phyloP scores from a whole-genome alignment of 2,329 filamentous ascomycete species.

The Dothideomycetidae sp. region DNA sequence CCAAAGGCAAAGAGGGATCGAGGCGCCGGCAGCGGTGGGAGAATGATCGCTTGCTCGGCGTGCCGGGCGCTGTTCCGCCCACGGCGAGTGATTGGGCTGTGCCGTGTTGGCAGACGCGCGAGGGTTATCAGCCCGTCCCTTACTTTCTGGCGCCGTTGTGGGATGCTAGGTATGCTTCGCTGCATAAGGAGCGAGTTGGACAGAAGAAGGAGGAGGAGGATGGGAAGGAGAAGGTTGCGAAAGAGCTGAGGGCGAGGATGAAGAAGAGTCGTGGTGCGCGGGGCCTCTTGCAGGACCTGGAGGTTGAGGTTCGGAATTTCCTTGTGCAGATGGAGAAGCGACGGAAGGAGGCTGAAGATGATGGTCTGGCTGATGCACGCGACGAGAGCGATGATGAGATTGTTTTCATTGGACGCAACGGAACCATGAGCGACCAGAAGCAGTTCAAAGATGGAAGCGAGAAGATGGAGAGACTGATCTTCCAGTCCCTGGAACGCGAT shows the following conservation, averaged over 20 bases:
- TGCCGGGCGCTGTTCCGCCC: slow-evolving; percentile 75
- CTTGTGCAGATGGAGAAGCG: slow-evolving; percentile 46
- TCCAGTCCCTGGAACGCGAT: slow-evolving; percentile 65
- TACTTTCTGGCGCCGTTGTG: slow-evolving; percentile 82
- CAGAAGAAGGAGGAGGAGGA: slow-evolving; percentile 25
- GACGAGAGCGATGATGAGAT: slow-evolving; percentile 72
- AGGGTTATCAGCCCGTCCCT: slow-evolving; percentile 51
- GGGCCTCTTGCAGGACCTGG: slow-evolving; percentile 66
- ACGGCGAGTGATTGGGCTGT: slow-evolving; percentile 70
- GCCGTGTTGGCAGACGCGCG: slow-evolving; percentile 3
- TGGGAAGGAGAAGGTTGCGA: slow-evolving; percentile 44
- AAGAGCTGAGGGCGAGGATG: slow-evolving; percentile 63
- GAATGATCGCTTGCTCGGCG: slow-evolving; percentile 78
- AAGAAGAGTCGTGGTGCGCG: slow-evolving; percentile 70
- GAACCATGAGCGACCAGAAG: slow-evolving; percentile 46
- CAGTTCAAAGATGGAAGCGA: slow-evolving; percentile 40
- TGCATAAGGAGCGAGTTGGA: slow-evolving; percentile 27
- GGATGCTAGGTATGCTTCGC: slow-evolving; percentile 44
- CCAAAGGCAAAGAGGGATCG: slow-evolving; percentile 84
- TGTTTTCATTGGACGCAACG: slow-evolving; percentile 66
- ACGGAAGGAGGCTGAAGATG: slow-evolving; percentile 35
- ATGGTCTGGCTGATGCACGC: slow-evolving; percentile 33
- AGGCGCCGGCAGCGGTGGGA: slow-evolving; percentile 83
- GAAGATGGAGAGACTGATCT: slow-evolving; percentile 55
- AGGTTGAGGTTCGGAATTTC: slow-evolving; percentile 69